Conservation (phyloP, 306 rosid species). For the Vigna trinervia region DNA sequence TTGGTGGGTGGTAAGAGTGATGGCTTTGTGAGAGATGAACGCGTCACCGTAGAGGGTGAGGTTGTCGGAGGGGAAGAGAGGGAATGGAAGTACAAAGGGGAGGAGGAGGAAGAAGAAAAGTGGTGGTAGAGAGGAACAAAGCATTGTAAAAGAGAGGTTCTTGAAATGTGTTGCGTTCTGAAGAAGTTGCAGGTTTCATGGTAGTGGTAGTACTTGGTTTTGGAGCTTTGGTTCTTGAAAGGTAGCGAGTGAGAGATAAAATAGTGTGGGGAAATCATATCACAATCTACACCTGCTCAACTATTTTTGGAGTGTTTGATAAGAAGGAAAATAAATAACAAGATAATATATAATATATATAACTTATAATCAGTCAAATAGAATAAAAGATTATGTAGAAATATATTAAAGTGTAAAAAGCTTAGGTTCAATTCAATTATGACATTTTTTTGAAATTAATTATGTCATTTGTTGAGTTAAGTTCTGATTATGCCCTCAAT, state of each 20-base stretch:
- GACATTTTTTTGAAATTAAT: too few species aligned
- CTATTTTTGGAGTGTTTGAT: too few species aligned
- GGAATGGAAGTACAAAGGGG: slow-evolving; percentile 36
- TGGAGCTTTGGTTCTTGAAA: neutral
- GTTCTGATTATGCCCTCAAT: too few species aligned
- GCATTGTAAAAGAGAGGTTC: slow-evolving; percentile 45
- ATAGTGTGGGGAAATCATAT: too few species aligned
- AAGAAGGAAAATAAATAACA: too few species aligned
- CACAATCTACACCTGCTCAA: too few species aligned
- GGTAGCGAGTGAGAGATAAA: neutral
- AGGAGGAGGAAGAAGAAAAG: slow-evolving; percentile 38
- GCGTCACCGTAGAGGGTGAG: slow-evolving; percentile 85
- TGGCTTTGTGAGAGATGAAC: slow-evolving; percentile 53
- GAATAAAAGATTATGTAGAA: too few species aligned
- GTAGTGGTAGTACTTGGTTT: neutral
- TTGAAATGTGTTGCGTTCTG: slow-evolving; percentile 2
- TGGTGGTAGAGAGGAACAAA: neutral
- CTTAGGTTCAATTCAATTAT: too few species aligned
- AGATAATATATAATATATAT: too few species aligned
- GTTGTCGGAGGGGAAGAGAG: slow-evolving; percentile 51
- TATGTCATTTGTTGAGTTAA: too few species aligned
- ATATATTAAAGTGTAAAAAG: too few species aligned
- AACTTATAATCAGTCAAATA: too few species aligned
- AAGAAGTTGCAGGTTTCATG: slow-evolving; percentile 28
- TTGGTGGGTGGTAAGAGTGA: slow-evolving; percentile 68